A percentile compares a stretch with the other conserved stretches of the same genome.
Evolutionary conservation across 345 rosid species (phyloP).

Genomic region (Lepidium aucheri): DNA sequence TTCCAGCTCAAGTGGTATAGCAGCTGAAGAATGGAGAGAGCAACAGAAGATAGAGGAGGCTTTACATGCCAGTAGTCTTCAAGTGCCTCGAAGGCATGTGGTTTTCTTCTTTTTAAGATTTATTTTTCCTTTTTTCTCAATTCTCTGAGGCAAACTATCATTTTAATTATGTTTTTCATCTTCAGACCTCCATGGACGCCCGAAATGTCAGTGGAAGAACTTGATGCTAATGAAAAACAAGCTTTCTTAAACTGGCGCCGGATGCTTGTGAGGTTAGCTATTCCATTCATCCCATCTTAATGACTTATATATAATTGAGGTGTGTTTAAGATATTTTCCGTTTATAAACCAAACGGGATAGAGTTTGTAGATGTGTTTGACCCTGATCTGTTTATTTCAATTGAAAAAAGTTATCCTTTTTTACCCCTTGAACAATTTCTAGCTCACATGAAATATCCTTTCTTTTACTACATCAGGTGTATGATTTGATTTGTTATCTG

Average conservation of each 20-base stretch:
- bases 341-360: not conserved
- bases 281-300: not conserved
- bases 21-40: slow-evolving; percentile 60
- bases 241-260: slow-evolving; percentile 84
- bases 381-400: not conserved
- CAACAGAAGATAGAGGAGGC: slow-evolving; percentile 71
- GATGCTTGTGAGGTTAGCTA: slow-evolving; percentile 63
- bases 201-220: slow-evolving; percentile 65
- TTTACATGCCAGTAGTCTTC: slow-evolving; percentile 55
- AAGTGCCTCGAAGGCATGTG: slow-evolving; percentile 56
- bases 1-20: slow-evolving; percentile 40
- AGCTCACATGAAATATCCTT: not conserved
- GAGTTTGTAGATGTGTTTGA: not conserved
- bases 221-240: slow-evolving; percentile 61
- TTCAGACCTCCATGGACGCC: slow-evolving; percentile 74
- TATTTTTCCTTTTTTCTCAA: not conserved
- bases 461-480: not conserved
- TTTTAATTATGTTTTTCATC: not conserved
- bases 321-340: not conserved
- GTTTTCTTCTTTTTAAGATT: not conserved
- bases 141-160: not conserved
- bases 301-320: not conserved
- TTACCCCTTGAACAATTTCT: not conserved
- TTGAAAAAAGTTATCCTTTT: not conserved
- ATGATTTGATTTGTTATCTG: not conserved